A percentile compares a stretch with the other conserved stretches of the same genome.
Evolutionary conservation across 257 asterid species (phyloP).

Genomic region (Nicotiana obtusifolia): DNA sequence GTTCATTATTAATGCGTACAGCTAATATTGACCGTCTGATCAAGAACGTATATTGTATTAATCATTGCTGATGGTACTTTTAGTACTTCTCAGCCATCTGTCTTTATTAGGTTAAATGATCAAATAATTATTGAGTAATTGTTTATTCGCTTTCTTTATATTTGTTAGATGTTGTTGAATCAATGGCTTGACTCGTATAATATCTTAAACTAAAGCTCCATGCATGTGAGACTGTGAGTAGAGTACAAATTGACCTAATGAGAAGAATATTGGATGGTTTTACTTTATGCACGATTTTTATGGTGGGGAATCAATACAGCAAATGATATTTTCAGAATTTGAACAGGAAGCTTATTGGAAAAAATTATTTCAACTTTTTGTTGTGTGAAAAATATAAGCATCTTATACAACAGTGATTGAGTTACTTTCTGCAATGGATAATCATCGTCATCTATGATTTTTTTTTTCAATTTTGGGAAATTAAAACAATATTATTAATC

Average conservation of each 20-base stretch:
- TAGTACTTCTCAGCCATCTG: background rate
- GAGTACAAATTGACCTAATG: background rate
- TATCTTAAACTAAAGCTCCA: background rate
- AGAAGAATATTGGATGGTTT: too few relatives aligned
- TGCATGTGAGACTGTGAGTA: background rate
- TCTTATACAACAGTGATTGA: too few relatives aligned
- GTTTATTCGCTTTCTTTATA: background rate
- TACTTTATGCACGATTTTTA: too few relatives aligned
- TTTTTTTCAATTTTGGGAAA: too few relatives aligned
- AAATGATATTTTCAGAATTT: too few relatives aligned
- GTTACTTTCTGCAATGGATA: too few relatives aligned
- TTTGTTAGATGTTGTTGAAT: background rate
- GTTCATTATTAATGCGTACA: slow-evolving; percentile 21
- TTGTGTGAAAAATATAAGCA: too few relatives aligned
- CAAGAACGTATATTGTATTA: slow-evolving; percentile 5
- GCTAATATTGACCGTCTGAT: slow-evolving; percentile 20
- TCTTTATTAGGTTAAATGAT: background rate
- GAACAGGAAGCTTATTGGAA: too few relatives aligned
- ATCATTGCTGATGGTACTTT: background rate
- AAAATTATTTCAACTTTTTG: too few relatives aligned
- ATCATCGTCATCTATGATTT: too few relatives aligned
- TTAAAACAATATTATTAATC: too few relatives aligned
- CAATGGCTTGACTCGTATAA: background rate
- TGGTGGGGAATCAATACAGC: too few relatives aligned
- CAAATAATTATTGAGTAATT: background rate